These are phyloP conservation scores for Botrytis porri DNA, from an alignment of 2,329 filamentous ascomycete species.

Conservation along the genomic window DNA sequence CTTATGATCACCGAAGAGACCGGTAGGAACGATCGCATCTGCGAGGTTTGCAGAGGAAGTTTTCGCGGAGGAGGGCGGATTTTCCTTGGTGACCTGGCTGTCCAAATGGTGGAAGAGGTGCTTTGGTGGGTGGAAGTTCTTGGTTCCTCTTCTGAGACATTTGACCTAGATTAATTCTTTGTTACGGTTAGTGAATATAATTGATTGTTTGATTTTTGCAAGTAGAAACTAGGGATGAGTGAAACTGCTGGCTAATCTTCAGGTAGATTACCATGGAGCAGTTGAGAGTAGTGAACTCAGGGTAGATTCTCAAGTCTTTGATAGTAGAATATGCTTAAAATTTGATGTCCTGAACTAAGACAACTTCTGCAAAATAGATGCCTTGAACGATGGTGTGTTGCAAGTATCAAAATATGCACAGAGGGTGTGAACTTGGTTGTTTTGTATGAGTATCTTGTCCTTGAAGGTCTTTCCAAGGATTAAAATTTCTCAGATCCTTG, in stretches of 20 bases:
- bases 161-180: neutral
- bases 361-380: fast-evolving
- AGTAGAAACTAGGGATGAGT: neutral
- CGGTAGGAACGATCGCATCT: neutral
- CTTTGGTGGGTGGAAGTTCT: neutral
- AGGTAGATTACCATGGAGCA: neutral
- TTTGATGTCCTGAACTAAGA: neutral
- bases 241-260: neutral
- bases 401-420: neutral
- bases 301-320: neutral
- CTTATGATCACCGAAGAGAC: neutral
- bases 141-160: neutral
- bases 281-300: neutral
- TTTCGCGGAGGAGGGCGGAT: neutral
- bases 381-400: neutral
- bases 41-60: conserved; percentile 6
- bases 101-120: neutral
- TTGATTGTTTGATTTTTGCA: neutral
- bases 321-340: neutral
- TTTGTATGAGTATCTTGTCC: fast-evolving
- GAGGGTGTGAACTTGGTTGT: too few species aligned
- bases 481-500: neutral
- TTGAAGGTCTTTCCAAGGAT: neutral
- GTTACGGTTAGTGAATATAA: neutral
- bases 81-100: neutral